A percentile compares a stretch with the other conserved stretches of the same genome.
Evolutionary conservation across 2,329 filamentous ascomycete genomes (phyloP).

Genomic region (Calcarisporium arbuscula): DNA sequence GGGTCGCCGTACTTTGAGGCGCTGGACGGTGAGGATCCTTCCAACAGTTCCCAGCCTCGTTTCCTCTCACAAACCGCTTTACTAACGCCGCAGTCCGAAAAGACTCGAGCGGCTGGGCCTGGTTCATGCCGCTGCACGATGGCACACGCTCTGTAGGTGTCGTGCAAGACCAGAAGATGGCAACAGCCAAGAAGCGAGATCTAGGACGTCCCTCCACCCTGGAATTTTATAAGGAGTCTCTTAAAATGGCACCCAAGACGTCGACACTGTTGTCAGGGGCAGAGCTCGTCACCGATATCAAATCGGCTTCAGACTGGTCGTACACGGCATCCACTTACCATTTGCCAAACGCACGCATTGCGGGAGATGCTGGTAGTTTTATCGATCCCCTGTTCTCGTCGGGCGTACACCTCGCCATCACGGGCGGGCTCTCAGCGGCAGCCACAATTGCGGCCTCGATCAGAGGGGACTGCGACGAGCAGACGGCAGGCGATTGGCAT

Average conservation of each 20-base stretch:
- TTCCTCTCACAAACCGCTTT: neutral
- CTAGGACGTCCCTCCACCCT: constrained; percentile 9
- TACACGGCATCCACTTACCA: constrained; percentile 39
- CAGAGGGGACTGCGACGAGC: constrained; percentile 31
- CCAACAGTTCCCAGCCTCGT: neutral
- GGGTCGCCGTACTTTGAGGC: constrained; percentile 38
- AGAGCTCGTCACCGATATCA: constrained; percentile 27
- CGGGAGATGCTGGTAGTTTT: constrained; percentile 42
- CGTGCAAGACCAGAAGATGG: constrained; percentile 32
- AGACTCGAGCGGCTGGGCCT: constrained; percentile 43
- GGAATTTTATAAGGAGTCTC: constrained; percentile 27
- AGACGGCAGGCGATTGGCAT: constrained; percentile 33
- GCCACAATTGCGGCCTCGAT: constrained; percentile 33
- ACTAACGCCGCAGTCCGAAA: neutral
- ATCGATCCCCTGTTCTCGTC: constrained; percentile 45
- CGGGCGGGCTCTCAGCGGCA: constrained; percentile 37
- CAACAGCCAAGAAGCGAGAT: constrained; percentile 23
- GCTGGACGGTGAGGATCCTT: constrained; percentile 21
- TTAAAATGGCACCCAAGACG: constrained; percentile 26
- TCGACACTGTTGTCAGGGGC: constrained; percentile 22
- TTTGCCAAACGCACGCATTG: constrained; percentile 30
- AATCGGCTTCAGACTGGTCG: constrained; percentile 39
- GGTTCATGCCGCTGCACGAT: constrained; percentile 44
- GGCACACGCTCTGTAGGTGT: constrained; percentile 37
- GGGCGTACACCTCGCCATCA: constrained; percentile 38